These are phyloP conservation scores for Lentinula edodes DNA, from an alignment of 768 basidiomycete species.

Conservation along the genomic window DNA sequence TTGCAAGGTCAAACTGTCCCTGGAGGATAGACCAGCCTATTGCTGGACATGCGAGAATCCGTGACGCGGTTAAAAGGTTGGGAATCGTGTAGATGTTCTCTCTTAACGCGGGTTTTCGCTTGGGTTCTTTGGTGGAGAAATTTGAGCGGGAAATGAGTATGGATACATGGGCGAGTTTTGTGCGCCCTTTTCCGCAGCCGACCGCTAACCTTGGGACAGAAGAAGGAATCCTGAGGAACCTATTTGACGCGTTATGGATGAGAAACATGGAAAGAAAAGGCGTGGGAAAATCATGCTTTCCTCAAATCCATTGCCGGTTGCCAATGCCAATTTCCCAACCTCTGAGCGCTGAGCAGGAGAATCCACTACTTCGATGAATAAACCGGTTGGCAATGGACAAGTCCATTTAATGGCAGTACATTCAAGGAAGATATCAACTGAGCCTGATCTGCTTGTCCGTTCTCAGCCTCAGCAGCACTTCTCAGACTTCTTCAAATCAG, in stretches of 20 bases:
- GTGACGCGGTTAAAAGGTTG: slow-evolving; percentile 81
- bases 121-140: slow-evolving; percentile 15
- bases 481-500: too few relatives aligned
- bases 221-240: not conserved
- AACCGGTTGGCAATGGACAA: too few relatives aligned
- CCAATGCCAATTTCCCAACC: too few relatives aligned
- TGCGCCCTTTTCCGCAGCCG: too few relatives aligned
- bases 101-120: slow-evolving; percentile 30
- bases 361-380: too few relatives aligned
- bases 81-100: slow-evolving; percentile 96
- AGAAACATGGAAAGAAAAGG: not conserved
- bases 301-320: too few relatives aligned
- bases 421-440: too few relatives aligned
- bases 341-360: too few relatives aligned
- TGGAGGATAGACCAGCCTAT: slow-evolving; percentile 89
- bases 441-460: too few relatives aligned
- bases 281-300: not conserved
- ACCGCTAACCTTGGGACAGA: not conserved
- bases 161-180: not conserved
- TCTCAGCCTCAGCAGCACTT: too few relatives aligned
- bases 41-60: slow-evolving; percentile 84
- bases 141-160: not conserved
- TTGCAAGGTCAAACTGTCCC: slow-evolving; percentile 75
- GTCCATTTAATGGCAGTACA: too few relatives aligned
- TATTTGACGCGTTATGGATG: not conserved